These are phyloP conservation scores for Fusarium odoratissimum DNA, from an alignment of 2,329 filamentous ascomycete species.

Conservation along the genomic window DNA sequence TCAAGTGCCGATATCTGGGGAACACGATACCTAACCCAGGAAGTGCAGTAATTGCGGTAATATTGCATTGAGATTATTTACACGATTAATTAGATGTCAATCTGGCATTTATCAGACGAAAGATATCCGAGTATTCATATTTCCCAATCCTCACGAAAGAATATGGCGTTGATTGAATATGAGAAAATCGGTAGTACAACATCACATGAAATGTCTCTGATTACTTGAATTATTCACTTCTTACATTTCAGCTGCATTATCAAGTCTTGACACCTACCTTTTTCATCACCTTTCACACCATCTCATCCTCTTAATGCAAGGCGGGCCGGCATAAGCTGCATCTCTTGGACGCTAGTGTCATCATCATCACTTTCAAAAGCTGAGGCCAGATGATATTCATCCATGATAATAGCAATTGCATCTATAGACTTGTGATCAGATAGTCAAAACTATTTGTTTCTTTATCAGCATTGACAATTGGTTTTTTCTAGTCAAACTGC, in stretches of 20 bases:
- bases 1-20: conserved; percentile 29
- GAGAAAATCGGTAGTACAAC: not conserved
- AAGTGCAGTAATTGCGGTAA: not conserved
- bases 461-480: not conserved
- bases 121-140: not conserved
- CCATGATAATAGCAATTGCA: not conserved
- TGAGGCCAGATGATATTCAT: not conserved
- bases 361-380: not conserved
- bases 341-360: not conserved
- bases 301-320: conserved; percentile 25
- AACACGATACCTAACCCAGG: conserved; percentile 14
- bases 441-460: rapidly evolving
- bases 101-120: not conserved
- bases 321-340: conserved; percentile 31
- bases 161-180: not conserved
- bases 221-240: not conserved
- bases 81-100: not conserved
- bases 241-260: conserved; percentile 17
- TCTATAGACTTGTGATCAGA: not conserved
- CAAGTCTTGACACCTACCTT: conserved; percentile 25
- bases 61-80: not conserved
- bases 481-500: too few species aligned
- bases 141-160: not conserved
- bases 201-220: not conserved
- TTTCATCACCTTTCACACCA: conserved; percentile 27